Evolutionary conservation across 2,329 filamentous ascomycete genomes (phyloP), one percentile per base, ranked within the genome.

Genomic region (Trichophyton mentagrophytes): DNA sequence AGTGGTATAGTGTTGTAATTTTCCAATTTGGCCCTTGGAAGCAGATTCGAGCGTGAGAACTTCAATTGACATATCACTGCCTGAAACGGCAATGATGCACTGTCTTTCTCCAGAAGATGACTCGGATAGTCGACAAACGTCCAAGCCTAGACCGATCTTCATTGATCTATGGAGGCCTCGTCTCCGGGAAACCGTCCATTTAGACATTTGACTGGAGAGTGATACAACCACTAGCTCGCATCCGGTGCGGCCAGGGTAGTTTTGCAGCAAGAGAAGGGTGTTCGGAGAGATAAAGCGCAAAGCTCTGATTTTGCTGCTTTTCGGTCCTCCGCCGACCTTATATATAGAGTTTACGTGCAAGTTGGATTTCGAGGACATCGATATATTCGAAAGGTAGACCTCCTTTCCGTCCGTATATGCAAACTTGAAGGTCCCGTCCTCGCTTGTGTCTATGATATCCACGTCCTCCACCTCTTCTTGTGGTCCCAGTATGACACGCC

Each of bases 341-440:
- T 64, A 64, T 57, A 64, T 53, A 53, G 53, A 57, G 15, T 73
- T 68, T 7, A 71, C 72, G 7, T 67, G 42, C 11, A 58, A 66
- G 64, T 78, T 76, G 62, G 67, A 76, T 65, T 73, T 76, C 62
- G 62, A 76, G 65, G 71, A 77, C 47, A 79, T 78, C 20, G 77
- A 73, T 56, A 89, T 73, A 36, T 82, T 81, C 66, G 88, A 79
- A 40, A 87, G 76, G 72, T 85, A 87, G 57, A 97, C 80, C 65
- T 90, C 84, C 69, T 86, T 79, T 65, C 89, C 85, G 67, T 87
- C 85, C 72, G 88, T 91, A 73, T 90, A 96, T 2, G 85, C 86
- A 60, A 96, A 76, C 66, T 85, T 81, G 71, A 87, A 93, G 44
- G 81, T 68, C 17, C 68, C 68, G 42, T 70, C 64, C 17, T 66